phyloP scores from a whole-genome alignment of 768 basidiomycete genomes.

The Suillus sp. region DNA sequence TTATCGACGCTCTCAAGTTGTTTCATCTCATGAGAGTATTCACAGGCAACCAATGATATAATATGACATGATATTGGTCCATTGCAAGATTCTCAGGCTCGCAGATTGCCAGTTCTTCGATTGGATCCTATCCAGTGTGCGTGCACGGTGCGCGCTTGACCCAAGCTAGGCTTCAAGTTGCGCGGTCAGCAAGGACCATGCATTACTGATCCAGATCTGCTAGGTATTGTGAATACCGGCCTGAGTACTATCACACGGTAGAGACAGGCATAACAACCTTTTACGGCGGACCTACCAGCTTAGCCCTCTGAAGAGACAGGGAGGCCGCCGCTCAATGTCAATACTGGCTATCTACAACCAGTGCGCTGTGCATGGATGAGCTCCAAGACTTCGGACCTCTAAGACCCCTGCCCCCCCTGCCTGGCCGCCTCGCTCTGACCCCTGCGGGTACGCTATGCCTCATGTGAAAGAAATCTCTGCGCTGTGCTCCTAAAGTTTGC shows the following conservation, averaged over 20 bases:
- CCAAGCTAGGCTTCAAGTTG: not conserved
- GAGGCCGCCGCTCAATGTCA: no score
- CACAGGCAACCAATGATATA: not conserved
- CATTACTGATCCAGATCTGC: not conserved
- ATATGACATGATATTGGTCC: not conserved
- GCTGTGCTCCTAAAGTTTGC: no score
- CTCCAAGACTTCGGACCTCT: no score
- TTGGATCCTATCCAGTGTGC: not conserved
- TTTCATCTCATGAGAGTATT: not conserved
- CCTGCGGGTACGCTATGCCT: no score
- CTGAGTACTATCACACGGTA: not conserved
- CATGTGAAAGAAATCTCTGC: no score
- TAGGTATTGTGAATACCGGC: not conserved
- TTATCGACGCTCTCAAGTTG: not conserved
- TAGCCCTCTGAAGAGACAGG: no score
- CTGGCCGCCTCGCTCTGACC: no score
- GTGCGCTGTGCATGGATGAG: no score
- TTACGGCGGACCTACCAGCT: not conserved
- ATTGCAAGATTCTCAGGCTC: not conserved
- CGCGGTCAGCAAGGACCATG: not conserved
- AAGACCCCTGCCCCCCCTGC: no score
- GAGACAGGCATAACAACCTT: not conserved
- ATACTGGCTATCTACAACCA: no score
- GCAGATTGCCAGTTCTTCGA: not conserved
- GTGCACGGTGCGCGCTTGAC: not conserved